Percentiles rank a stretch among this genome's conserved stretches.
Evolutionary conservation across 495 filamentous ascomycete genomes (phyloP).

Genomic region (Aspergillus baeticus): DNA sequence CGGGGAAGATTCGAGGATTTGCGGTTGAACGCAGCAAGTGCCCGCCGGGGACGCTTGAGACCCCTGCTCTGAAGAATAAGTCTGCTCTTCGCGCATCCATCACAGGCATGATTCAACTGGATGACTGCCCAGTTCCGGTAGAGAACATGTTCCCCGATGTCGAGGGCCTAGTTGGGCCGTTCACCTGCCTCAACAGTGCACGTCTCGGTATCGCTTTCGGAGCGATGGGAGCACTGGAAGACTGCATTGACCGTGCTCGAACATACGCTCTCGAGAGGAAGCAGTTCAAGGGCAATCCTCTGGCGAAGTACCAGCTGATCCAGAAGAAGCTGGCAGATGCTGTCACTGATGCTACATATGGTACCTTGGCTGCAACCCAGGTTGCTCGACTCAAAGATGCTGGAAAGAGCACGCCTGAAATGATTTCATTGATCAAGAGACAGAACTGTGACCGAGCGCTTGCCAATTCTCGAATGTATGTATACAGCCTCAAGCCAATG

Average conservation of each 20-base stretch:
- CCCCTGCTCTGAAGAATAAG: conserved; percentile 92
- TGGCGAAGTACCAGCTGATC: conserved; percentile 97
- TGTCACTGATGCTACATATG: conserved; percentile 85
- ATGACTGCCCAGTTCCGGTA: conserved; percentile 81
- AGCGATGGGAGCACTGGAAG: conserved; percentile 89
- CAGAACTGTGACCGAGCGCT: conserved; percentile 96
- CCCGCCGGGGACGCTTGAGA: conserved; percentile 85
- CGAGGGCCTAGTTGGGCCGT: conserved; percentile 85
- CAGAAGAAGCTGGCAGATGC: conserved; percentile 98
- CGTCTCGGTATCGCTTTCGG: conserved; percentile 93
- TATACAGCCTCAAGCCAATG: conserved; percentile 11
- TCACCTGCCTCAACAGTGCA: conserved; percentile 91
- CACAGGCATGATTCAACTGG: conserved; percentile 97
- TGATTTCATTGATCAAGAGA: conserved; percentile 98
- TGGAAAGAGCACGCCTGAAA: conserved; percentile 84
- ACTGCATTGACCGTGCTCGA: conserved; percentile 76
- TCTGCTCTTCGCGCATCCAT: conserved; percentile 89
- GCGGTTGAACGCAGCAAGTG: conserved; percentile 79
- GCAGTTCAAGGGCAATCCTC: conserved; percentile 94
- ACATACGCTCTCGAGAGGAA: conserved; percentile 87
- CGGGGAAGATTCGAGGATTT: conserved; percentile 95
- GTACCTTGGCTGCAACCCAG: conserved; percentile 80
- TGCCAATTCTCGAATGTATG: conserved; percentile 70
- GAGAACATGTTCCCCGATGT: conserved; percentile 94
- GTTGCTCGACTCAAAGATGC: conserved; percentile 92